These are phyloP conservation scores for Cladobotryum mycophilum DNA, from an alignment of 2,329 filamentous ascomycete species.

Conservation along the genomic window DNA sequence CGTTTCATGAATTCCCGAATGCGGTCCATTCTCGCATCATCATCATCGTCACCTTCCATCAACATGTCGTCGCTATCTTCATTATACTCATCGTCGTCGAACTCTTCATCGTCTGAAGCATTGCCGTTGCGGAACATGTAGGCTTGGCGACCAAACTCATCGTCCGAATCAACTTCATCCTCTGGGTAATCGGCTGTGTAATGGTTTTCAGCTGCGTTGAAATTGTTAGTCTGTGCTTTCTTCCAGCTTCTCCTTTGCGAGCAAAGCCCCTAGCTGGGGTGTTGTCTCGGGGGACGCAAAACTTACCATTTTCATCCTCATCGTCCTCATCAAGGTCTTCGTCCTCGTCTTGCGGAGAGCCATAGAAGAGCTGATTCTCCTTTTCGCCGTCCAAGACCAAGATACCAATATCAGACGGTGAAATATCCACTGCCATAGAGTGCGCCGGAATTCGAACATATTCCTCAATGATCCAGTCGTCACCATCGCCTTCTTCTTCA, in stretches of 20 bases:
- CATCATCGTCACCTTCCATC: slow-evolving; percentile 30
- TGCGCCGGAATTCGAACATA: slow-evolving; percentile 55
- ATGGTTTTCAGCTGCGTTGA: slow-evolving; percentile 60
- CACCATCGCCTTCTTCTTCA: slow-evolving; percentile 42
- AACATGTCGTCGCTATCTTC: slow-evolving; percentile 33
- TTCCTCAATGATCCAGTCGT: slow-evolving; percentile 58
- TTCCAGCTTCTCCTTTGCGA: background rate
- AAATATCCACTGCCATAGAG: slow-evolving; percentile 40
- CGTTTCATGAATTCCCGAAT: slow-evolving; percentile 33
- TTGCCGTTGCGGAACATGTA: slow-evolving; percentile 50
- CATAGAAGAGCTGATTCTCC: slow-evolving; percentile 56
- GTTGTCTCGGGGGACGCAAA: background rate
- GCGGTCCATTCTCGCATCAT: slow-evolving; percentile 32
- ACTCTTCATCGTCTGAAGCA: slow-evolving; percentile 51
- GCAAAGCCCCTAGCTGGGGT: background rate
- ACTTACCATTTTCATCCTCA: slow-evolving; percentile 58
- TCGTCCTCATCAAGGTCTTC: slow-evolving; percentile 54
- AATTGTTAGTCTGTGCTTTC: slow-evolving; percentile 3
- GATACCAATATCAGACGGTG: slow-evolving; percentile 47
- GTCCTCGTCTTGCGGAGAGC: slow-evolving; percentile 53
- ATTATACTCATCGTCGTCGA: slow-evolving; percentile 34
- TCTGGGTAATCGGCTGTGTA: slow-evolving; percentile 77
- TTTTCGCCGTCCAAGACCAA: slow-evolving; percentile 52
- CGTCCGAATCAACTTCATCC: slow-evolving; percentile 66
- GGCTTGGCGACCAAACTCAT: slow-evolving; percentile 44